Percentiles rank a stretch among this genome's conserved stretches.
Evolutionary conservation across 148 eudicot species (phyloP).

Genomic region (Dysphania ambrosioides): DNA sequence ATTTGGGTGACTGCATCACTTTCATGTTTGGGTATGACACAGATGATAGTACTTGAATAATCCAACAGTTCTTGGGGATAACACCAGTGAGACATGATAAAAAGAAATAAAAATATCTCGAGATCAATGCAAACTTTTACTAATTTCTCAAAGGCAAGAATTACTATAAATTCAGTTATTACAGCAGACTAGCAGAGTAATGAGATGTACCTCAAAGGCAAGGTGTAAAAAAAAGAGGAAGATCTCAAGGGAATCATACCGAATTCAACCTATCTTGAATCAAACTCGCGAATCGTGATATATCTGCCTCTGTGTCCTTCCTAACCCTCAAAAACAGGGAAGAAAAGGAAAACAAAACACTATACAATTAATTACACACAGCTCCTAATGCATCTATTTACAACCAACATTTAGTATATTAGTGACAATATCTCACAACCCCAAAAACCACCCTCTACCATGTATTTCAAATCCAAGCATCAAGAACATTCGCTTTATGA

Average conservation of each 20-base stretch:
- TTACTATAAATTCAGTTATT: not conserved
- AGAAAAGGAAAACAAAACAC: slow-evolving; percentile 23
- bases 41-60: too few species aligned
- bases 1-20: too few species aligned
- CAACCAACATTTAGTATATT: slow-evolving; percentile 26
- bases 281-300: slow-evolving; percentile 22
- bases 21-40: too few species aligned
- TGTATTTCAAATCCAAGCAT: slow-evolving; percentile 19
- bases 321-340: slow-evolving; percentile 23
- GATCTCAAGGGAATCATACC: slow-evolving; percentile 2
- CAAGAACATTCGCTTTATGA: slow-evolving; percentile 26
- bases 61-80: too few species aligned
- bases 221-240: not conserved
- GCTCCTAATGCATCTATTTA: slow-evolving; percentile 31
- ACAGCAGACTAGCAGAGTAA: not conserved
- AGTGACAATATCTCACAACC: slow-evolving; percentile 14
- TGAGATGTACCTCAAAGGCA: not conserved
- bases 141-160: not conserved
- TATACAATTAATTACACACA: slow-evolving; percentile 50
- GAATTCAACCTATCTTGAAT: slow-evolving; percentile 15
- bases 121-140: not conserved
- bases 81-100: not conserved
- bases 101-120: not conserved
- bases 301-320: slow-evolving; percentile 17
- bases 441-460: slow-evolving; percentile 21